phyloP scores from a whole-genome alignment of 352 stramenopile species.

The Globisporangium ultimum region DNA sequence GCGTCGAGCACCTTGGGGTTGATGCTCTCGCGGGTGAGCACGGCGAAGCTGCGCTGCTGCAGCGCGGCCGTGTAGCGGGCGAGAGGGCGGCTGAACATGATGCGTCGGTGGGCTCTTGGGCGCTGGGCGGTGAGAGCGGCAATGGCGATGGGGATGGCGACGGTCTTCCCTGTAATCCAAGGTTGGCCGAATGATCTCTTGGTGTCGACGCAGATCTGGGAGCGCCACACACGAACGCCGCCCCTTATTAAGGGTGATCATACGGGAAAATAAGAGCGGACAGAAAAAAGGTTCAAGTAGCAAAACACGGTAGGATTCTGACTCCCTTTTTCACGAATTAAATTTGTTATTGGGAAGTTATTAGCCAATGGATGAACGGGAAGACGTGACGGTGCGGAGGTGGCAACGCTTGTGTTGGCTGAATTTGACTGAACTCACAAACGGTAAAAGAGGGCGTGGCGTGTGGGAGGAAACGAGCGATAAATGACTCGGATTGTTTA shows the following conservation, averaged over 20 bases:
- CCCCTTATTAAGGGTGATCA: neutral
- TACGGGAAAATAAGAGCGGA: neutral
- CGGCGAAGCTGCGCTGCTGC: constrained; percentile 44
- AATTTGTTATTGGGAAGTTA: neutral
- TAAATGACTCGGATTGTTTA: neutral
- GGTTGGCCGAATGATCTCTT: constrained; percentile 37
- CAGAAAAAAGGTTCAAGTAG: neutral
- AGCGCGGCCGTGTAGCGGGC: neutral
- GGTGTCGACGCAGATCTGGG: neutral
- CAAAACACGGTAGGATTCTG: neutral
- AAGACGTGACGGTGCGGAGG: neutral
- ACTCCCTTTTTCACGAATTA: neutral
- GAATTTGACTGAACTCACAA: neutral
- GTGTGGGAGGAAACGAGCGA: neutral
- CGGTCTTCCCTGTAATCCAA: constrained; percentile 25
- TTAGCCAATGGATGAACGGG: neutral
- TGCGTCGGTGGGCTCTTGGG: neutral
- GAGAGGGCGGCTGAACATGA: constrained; percentile 11
- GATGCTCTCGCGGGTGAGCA: constrained; percentile 73
- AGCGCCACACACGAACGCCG: constrained; percentile 12
- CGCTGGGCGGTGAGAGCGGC: neutral
- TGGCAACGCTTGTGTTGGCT: neutral
- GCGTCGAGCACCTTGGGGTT: constrained; percentile 78
- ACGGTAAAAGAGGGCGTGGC: neutral
- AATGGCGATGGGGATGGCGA: neutral